Percentiles rank a stretch among this genome's conserved stretches.
phyloP scores from a whole-genome alignment of 2,329 filamentous ascomycete genomes.

The Byssothecium circinans region DNA sequence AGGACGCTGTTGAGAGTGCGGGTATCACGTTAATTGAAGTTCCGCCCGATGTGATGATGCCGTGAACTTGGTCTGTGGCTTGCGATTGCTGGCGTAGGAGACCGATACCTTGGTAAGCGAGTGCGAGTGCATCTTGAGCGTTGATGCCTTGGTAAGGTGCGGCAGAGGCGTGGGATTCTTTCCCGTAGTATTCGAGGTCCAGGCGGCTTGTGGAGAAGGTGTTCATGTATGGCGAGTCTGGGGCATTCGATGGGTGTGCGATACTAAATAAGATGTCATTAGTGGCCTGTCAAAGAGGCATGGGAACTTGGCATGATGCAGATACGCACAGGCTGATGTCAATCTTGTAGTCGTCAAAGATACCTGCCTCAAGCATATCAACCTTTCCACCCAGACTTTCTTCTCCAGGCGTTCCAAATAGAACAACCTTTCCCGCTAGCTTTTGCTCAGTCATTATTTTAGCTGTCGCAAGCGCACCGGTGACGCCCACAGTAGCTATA shows the following conservation, averaged over 20 bases:
- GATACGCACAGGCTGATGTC: slow-evolving; percentile 15
- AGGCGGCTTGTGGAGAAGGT: slow-evolving; percentile 18
- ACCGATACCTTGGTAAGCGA: slow-evolving; percentile 39
- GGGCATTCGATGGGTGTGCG: slow-evolving; percentile 28
- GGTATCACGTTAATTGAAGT: slow-evolving; percentile 44
- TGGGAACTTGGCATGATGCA: background rate
- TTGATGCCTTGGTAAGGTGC: slow-evolving; percentile 46
- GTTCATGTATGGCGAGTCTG: slow-evolving; percentile 22
- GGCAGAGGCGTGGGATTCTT: slow-evolving; percentile 43
- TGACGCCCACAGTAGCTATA: slow-evolving; percentile 45
- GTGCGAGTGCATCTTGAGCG: slow-evolving; percentile 44
- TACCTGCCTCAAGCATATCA: slow-evolving; percentile 49
- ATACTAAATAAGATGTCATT: slow-evolving; percentile 3
- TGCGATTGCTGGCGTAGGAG: slow-evolving; percentile 45
- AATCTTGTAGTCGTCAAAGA: slow-evolving; percentile 33
- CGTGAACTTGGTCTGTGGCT: slow-evolving; percentile 45
- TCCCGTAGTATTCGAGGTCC: slow-evolving; percentile 24
- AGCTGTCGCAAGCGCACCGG: slow-evolving; percentile 47
- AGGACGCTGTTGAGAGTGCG: slow-evolving; percentile 41
- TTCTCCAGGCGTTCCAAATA: slow-evolving; percentile 59
- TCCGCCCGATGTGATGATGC: slow-evolving; percentile 32
- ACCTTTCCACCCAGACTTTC: slow-evolving; percentile 58
- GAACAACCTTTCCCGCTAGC: slow-evolving; percentile 50
- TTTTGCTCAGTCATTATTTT: slow-evolving; percentile 46
- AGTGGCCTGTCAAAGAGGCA: background rate